Conservation (phyloP, 331 rosid genomes). For the Quercus phellos region DNA sequence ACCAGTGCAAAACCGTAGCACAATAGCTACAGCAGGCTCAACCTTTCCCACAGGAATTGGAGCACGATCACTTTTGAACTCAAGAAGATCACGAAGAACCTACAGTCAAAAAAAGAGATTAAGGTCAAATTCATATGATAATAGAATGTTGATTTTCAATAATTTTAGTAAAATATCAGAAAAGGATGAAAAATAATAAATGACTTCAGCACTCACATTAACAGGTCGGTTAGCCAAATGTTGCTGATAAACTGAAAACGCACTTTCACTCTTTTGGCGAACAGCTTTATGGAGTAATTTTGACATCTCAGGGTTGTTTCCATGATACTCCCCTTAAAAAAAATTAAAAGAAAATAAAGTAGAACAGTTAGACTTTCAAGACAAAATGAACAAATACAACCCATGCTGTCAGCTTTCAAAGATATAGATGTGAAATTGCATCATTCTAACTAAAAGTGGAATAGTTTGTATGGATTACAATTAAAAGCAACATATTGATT, state of each 20-base stretch:
- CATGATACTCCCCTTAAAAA: conserved; percentile 88
- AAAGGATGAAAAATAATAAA: neutral
- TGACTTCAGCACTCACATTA: conserved; percentile 55
- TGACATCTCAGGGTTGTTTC: conserved; percentile 99
- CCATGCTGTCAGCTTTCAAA: neutral
- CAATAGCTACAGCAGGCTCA: conserved; percentile 90
- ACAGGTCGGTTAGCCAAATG: conserved; percentile 97
- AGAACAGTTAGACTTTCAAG: conserved; percentile 4
- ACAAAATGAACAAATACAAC: neutral
- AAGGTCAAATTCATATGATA: conserved; percentile 6
- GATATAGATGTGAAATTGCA: neutral
- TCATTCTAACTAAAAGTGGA: neutral
- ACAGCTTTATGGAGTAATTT: conserved; percentile 99
- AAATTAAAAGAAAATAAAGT: neutral
- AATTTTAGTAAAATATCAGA: conserved; percentile 7
- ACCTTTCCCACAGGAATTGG: conserved; percentile 96
- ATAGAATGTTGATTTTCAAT: neutral
- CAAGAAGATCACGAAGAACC: conserved; percentile 99
- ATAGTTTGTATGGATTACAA: conserved; percentile 3
- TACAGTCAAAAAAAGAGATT: conserved; percentile 20
- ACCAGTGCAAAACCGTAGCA: conserved; percentile 91
- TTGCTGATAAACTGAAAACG: conserved; percentile 94
- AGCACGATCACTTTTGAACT: conserved; percentile 79
- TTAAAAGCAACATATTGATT: neutral
- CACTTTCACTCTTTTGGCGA: conserved; percentile 93